phyloP scores from a whole-genome alignment of 306 rosid species.

The Oxytropis ochrocephala region DNA sequence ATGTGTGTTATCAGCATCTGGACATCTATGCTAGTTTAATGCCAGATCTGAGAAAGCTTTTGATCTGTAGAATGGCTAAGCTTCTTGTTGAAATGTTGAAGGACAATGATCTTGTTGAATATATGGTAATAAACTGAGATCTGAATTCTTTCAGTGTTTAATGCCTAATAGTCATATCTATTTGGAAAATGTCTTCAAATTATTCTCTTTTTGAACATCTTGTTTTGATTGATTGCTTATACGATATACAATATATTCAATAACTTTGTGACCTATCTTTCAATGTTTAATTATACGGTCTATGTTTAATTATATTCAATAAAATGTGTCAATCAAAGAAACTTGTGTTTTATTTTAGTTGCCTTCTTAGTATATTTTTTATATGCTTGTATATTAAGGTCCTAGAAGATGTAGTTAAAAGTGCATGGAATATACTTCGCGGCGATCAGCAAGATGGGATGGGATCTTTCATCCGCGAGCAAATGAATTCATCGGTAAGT shows the following conservation, averaged over 20 bases:
- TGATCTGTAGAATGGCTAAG: slow-evolving; percentile 98
- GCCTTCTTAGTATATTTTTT: too few species aligned
- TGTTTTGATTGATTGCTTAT: background rate
- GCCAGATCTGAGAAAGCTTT: slow-evolving; percentile 94
- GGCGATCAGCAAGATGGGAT: too few species aligned
- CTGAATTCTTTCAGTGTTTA: background rate
- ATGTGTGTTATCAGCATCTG: slow-evolving; percentile 68
- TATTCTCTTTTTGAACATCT: background rate
- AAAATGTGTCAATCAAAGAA: too few species aligned
- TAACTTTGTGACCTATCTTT: background rate
- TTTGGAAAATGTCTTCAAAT: background rate
- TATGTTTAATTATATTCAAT: too few species aligned
- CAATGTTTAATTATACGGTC: slow-evolving; percentile 48
- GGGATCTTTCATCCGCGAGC: too few species aligned
- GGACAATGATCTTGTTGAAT: slow-evolving; percentile 98
- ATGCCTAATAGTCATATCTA: background rate
- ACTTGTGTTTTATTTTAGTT: too few species aligned
- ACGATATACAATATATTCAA: background rate
- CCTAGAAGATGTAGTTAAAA: too few species aligned
- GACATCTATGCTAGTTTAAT: slow-evolving; percentile 74
- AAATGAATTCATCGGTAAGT: too few species aligned
- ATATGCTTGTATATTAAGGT: too few species aligned
- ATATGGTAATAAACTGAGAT: slow-evolving; percentile 52
- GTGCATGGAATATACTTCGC: too few species aligned
- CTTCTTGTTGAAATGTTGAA: slow-evolving; percentile 97